These are phyloP conservation scores for Delphinella strobiligena DNA, from an alignment of 2,329 filamentous ascomycete genomes.

Conservation along the genomic window DNA sequence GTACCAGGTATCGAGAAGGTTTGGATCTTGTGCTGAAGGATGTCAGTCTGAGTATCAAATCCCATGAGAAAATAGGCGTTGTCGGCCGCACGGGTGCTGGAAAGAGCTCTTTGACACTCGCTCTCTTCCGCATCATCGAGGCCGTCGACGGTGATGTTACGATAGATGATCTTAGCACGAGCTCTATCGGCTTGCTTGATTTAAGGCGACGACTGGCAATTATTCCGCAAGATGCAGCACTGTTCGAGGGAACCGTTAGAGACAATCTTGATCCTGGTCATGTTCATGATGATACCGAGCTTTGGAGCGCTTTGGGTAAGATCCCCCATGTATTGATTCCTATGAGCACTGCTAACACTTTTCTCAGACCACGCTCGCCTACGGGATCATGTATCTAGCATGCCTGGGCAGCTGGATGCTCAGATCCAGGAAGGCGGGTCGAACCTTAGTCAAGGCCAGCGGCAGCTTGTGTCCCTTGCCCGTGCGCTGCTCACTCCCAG, in stretches of 20 bases:
- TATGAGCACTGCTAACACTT: slow-evolving; percentile 15
- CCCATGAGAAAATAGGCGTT: slow-evolving; percentile 95
- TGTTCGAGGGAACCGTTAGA: slow-evolving; percentile 85
- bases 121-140: slow-evolving; percentile 93
- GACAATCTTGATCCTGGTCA: slow-evolving; percentile 94
- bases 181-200: slow-evolving; percentile 78
- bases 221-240: slow-evolving; percentile 91
- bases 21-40: slow-evolving; percentile 89
- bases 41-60: slow-evolving; percentile 82
- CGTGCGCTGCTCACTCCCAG: slow-evolving; percentile 88
- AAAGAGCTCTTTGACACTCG: slow-evolving; percentile 86
- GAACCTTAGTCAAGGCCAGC: slow-evolving; percentile 89
- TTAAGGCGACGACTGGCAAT: slow-evolving; percentile 83
- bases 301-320: slow-evolving; percentile 90
- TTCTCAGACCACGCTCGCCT: slow-evolving; percentile 74
- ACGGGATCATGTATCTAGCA: slow-evolving; percentile 74
- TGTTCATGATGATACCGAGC: slow-evolving; percentile 89
- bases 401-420: slow-evolving; percentile 84
- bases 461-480: slow-evolving; percentile 85
- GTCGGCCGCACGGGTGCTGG: slow-evolving; percentile 92
- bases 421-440: slow-evolving; percentile 90
- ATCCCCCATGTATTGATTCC: slow-evolving; percentile 15
- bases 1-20: slow-evolving; percentile 79
- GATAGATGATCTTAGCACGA: slow-evolving; percentile 84
- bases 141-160: slow-evolving; percentile 68